Base-by-base conservation (phyloP, 768 basidiomycete species). In the Russula sp. region DNA sequence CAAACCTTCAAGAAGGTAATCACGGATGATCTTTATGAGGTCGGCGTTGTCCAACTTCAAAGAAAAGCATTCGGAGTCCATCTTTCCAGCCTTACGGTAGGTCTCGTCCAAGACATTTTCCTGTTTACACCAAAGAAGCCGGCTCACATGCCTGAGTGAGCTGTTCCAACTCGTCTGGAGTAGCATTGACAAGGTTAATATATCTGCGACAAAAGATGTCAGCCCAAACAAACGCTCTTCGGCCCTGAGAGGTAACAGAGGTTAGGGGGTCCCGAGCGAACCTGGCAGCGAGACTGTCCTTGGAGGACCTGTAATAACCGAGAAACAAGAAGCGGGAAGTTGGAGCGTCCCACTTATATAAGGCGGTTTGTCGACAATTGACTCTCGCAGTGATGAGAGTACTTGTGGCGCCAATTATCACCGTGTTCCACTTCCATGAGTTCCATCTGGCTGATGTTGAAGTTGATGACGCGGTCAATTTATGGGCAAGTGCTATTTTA, bases 61-160 rank as follows among this genome's bases (percentile, higher is more conserved):
- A 46, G 44, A 3, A n/a, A 46, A 46, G 20, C 20, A n/a, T 9
- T 46, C 44, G 9, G n/a, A 18, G n/a, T 46, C 44, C 44, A 46
- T 46, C 18, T 46, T 46, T 30, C 58, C 20, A 9, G 48, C 58
- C 34, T 59, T 59, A 5, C 48, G 34, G 18, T 59, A 38, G 3
- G 24, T 8, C 20, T 59, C 58, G n/a, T 50, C 49, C 49, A 51
- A 13, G 20, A 51, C 26, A 13, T 36, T 5, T 3, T 36, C 36
- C 36, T 36, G 36, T 36, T 36, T 3, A 36, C 0, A 10, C 59
- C 24, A 51, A 59, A 30, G 28, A 30, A 6, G 36, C 36, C 6
- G 38, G 59, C 2, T 59, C 49, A 40, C 59, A 59, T 26, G 59
- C 59, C n/a, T 30, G 36, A 24, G 49, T 5, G 20, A 59, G 59